A percentile compares a stretch with the other conserved stretches of the same genome.
Conservation (phyloP, 805 yeast genomes). For the Saccharomyces paradoxus region DNA sequence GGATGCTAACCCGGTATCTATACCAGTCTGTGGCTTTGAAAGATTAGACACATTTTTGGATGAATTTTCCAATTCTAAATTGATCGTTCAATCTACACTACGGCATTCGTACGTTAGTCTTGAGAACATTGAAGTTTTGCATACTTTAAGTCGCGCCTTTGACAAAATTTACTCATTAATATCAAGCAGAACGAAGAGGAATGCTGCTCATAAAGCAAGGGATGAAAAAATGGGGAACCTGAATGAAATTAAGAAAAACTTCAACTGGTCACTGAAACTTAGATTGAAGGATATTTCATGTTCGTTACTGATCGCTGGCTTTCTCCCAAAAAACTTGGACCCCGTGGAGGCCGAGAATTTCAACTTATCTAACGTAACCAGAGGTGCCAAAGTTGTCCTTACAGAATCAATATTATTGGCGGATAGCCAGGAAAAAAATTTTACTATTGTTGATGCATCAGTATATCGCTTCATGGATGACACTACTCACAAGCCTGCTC, state of each 20-base stretch:
- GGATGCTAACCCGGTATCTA: slow-evolving; percentile 6
- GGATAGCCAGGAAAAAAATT: slow-evolving; percentile 3
- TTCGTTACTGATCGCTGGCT: slow-evolving; percentile 18
- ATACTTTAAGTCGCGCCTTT: slow-evolving; percentile 7
- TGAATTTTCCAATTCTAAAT: slow-evolving; percentile 8
- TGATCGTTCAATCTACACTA: slow-evolving; percentile 19
- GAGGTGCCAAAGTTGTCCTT: slow-evolving; percentile 19
- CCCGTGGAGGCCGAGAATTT: slow-evolving; percentile 11
- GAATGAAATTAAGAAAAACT: neutral
- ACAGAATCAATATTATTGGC: slow-evolving; percentile 16
- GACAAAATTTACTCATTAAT: neutral
- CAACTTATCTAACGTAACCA: slow-evolving; percentile 17
- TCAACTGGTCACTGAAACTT: slow-evolving; percentile 17
- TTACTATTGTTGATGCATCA: slow-evolving; percentile 13
- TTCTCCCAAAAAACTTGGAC: slow-evolving; percentile 19
- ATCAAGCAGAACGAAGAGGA: neutral
- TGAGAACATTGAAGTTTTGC: slow-evolving; percentile 18
- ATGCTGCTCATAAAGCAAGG: neutral
- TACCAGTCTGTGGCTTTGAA: slow-evolving; percentile 25
- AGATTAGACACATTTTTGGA: slow-evolving; percentile 23
- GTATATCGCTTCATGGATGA: slow-evolving; percentile 21
- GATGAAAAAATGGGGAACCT: neutral
- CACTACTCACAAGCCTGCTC: slow-evolving; percentile 1
- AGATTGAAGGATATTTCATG: slow-evolving; percentile 22
- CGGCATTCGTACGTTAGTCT: slow-evolving; percentile 21